Evolutionary conservation across 2,329 filamentous ascomycete species (phyloP), one percentile per base, ranked within the genome.

Genomic region (Trichocomaceae sp.): DNA sequence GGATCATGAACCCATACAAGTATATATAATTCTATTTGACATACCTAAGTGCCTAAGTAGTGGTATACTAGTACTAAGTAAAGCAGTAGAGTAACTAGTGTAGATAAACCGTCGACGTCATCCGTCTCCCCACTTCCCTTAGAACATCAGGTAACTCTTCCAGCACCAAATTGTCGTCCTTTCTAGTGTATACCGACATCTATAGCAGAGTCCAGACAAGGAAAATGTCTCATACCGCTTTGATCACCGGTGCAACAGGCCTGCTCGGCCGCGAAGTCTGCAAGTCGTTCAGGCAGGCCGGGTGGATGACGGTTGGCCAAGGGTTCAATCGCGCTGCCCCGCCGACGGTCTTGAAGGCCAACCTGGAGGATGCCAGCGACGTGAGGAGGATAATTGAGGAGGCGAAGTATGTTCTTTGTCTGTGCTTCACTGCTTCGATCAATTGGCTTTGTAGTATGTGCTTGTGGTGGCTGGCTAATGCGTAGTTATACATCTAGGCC

Each of bases 1-100:
- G 90, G 47, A 97, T 97, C 73, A 95, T 97, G 90, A 97, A 96
- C 75, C 92, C 92, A 0, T 97, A 97, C 79, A 97, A 97, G 75
- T 97, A 96, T 71, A 87, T 97, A 48, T 74, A 68, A 47, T n/a
- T n/a, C n/a, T n/a, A n/a, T n/a, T n/a, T n/a, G n/a, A n/a, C n/a
- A n/a, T n/a, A n/a, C n/a, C n/a, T n/a, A n/a, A n/a, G n/a, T n/a
- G n/a, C n/a, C n/a, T n/a, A n/a, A n/a, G n/a, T n/a, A n/a, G n/a
- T n/a, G n/a, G n/a, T n/a, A n/a, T n/a, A n/a, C n/a, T n/a, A n/a
- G n/a, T n/a, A n/a, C n/a, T n/a, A n/a, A n/a, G n/a, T n/a, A n/a
- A n/a, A n/a, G n/a, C n/a, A n/a, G n/a, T n/a, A n/a, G n/a, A n/a
- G 48, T 15, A 19, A 31, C n/a, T n/a, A 6, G 29, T 31, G 44